Percentiles rank a stretch among this genome's conserved stretches.
Evolutionary conservation across 1,139 yeast genomes (phyloP).

Genomic region (Yamadazyma trypodendri): DNA sequence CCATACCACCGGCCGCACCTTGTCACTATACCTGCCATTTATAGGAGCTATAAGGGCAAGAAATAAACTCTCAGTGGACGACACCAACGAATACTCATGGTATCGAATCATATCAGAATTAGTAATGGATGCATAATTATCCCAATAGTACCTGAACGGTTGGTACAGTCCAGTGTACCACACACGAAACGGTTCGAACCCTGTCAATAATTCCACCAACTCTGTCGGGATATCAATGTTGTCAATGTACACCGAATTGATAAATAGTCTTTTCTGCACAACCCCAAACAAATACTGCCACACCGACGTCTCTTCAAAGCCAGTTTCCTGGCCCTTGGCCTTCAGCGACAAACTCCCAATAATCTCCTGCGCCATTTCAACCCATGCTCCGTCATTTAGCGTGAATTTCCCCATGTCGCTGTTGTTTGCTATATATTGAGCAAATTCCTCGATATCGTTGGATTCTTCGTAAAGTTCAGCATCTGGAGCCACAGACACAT

Average conservation of each 20-base stretch:
- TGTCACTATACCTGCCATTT: conserved; percentile 12
- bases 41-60: conserved; percentile 26
- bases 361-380: conserved; percentile 26
- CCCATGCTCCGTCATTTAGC: conserved; percentile 12
- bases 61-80: conserved; percentile 19
- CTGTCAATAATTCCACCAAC: conserved; percentile 4
- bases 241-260: conserved; percentile 15
- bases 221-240: conserved; percentile 9
- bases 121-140: conserved; percentile 21
- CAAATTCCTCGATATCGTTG: conserved; percentile 25
- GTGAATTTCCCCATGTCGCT: conserved; percentile 1
- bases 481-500: neutral
- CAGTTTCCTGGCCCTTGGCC: neutral
- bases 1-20: conserved; percentile 24
- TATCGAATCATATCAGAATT: conserved; percentile 8
- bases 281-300: conserved; percentile 8
- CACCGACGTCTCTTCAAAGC: conserved; percentile 1
- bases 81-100: conserved; percentile 16
- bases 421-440: conserved; percentile 15
- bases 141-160: conserved; percentile 35
- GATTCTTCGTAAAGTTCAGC: conserved; percentile 11
- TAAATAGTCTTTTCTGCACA: conserved; percentile 8
- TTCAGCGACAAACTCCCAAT: conserved; percentile 2
- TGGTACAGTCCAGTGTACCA: conserved; percentile 31
- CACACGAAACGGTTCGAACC: conserved; percentile 18